phyloP scores from a whole-genome alignment of 345 rosid genomes.

The Aquilaria yunnanensis region DNA sequence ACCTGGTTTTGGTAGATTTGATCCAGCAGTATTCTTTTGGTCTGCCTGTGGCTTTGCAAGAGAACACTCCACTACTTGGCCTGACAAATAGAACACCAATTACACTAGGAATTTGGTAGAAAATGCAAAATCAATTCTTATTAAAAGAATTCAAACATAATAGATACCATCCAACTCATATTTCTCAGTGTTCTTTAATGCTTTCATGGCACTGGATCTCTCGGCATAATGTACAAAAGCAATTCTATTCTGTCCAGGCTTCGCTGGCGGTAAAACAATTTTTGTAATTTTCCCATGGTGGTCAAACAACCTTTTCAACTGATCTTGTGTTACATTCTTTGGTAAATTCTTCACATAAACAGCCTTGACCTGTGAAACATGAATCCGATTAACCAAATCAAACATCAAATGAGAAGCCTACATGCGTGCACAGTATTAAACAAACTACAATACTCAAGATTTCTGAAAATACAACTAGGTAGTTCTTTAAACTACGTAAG shows the following conservation, averaged over 20 bases:
- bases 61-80: conserved; percentile 67
- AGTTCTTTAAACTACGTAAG: too few species aligned
- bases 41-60: conserved; percentile 73
- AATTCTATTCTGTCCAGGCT: conserved; percentile 55
- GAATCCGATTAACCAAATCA: conserved; percentile 11
- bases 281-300: conserved; percentile 56
- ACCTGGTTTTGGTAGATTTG: conserved; percentile 35
- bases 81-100: conserved; percentile 24
- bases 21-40: conserved; percentile 42
- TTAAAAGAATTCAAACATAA: not conserved
- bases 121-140: not conserved
- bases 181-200: conserved; percentile 51
- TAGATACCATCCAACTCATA: conserved; percentile 57
- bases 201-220: conserved; percentile 65
- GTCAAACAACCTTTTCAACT: conserved; percentile 55
- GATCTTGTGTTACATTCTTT: conserved; percentile 45
- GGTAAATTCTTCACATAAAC: conserved; percentile 66
- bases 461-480: too few species aligned
- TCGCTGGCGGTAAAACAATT: conserved; percentile 62
- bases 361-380: conserved; percentile 49
- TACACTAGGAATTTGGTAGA: conserved; percentile 1
- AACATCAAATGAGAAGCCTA: conserved; percentile 1
- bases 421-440: too few species aligned
- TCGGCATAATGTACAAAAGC: conserved; percentile 68
- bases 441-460: too few species aligned